Percentiles rank a stretch among this genome's conserved stretches.
Evolutionary conservation across 192 early-diverging fungal species (phyloP).

Genomic region (Linnemannia zychae): DNA sequence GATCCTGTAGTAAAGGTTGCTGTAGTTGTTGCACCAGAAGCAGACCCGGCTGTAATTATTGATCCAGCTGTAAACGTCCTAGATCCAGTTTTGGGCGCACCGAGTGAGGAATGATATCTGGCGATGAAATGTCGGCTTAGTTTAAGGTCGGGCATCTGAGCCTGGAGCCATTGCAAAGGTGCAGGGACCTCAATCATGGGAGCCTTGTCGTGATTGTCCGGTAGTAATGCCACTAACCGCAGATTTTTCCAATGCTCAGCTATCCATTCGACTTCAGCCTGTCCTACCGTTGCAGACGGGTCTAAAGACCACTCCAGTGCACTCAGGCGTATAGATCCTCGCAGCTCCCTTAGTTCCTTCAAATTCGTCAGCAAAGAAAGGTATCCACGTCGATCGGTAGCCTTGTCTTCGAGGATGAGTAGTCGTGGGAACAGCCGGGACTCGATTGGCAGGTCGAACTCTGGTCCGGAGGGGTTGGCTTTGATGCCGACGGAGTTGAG

Average conservation of each 20-base stretch:
- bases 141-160: neutral
- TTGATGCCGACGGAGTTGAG: neutral
- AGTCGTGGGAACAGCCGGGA: neutral
- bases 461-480: neutral
- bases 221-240: neutral
- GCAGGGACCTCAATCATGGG: neutral
- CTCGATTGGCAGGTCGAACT: neutral
- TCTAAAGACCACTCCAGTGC: neutral
- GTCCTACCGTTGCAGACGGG: neutral
- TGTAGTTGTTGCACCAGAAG: too few species aligned
- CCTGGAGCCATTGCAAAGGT: neutral
- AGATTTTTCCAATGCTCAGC: neutral
- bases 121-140: neutral
- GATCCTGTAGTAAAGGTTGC: too few species aligned
- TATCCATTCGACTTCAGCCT: neutral
- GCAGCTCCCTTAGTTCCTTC: neutral
- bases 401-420: neutral
- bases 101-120: neutral
- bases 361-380: neutral
- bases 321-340: neutral
- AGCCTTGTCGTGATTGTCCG: neutral
- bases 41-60: too few species aligned
- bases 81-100: neutral
- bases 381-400: neutral
- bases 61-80: too few species aligned